phyloP scores from a whole-genome alignment of 1,139 yeast genomes.

The Magnusiomyces clavatus region DNA sequence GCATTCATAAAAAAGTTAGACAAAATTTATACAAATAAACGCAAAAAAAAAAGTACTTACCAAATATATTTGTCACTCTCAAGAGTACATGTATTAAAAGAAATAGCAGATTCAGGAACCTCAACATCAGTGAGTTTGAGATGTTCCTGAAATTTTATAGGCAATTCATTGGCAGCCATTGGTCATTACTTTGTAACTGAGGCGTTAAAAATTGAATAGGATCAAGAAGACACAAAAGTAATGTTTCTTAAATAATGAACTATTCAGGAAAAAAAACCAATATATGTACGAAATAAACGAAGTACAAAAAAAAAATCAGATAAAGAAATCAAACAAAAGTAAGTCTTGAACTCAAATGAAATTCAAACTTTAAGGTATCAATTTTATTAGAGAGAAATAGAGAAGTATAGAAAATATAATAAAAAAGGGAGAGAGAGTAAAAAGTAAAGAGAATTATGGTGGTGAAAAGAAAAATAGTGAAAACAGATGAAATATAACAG shows the following conservation, averaged over 20 bases:
- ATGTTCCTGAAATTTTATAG: constrained; percentile 94
- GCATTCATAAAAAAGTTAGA: not conserved
- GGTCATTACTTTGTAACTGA: too few relatives aligned
- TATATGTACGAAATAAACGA: not conserved
- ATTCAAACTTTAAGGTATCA: too few relatives aligned
- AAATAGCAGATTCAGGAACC: constrained; percentile 74
- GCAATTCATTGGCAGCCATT: constrained; percentile 48
- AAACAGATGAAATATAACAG: not conserved
- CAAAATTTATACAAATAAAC: not conserved
- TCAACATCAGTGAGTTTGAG: constrained; percentile 81
- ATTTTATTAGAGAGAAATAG: not conserved
- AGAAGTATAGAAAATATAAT: not conserved
- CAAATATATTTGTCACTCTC: constrained; percentile 84
- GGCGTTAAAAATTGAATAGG: too few relatives aligned
- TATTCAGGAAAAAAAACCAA: not conserved
- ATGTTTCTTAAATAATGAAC: too few relatives aligned
- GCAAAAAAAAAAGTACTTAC: constrained; percentile 22
- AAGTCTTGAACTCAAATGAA: not conserved
- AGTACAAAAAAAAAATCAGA: not conserved
- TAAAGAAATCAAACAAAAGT: not conserved
- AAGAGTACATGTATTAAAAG: constrained; percentile 87
- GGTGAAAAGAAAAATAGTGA: constrained; percentile 5
- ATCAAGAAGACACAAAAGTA: too few relatives aligned
- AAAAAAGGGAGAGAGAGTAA: not conserved
- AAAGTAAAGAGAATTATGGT: constrained; percentile 1